Evolutionary conservation across 2,329 filamentous ascomycete genomes (phyloP).

Genomic region (Arthrinium phaeospermum): DNA sequence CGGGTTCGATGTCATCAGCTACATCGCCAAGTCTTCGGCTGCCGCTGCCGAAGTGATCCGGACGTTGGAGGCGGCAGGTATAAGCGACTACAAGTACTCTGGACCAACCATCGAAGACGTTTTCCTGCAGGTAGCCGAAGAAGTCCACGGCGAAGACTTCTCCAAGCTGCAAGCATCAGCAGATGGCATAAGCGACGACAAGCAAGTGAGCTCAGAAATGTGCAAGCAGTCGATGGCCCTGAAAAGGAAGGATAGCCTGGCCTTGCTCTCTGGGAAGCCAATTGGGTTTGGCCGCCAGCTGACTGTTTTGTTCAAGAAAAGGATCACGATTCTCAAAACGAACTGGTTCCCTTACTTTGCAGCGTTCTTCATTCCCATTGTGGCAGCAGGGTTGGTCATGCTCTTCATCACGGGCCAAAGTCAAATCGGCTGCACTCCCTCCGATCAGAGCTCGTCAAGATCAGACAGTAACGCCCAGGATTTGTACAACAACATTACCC

Average conservation of each 20-base stretch:
- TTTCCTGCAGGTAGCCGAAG: slow-evolving; percentile 84
- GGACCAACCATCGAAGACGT: slow-evolving; percentile 93
- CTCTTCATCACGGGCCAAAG: slow-evolving; percentile 66
- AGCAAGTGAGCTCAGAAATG: slow-evolving; percentile 33
- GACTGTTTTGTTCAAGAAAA: slow-evolving; percentile 77
- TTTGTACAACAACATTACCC: slow-evolving; percentile 41
- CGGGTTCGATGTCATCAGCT: slow-evolving; percentile 74
- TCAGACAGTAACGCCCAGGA: slow-evolving; percentile 43
- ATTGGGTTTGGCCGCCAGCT: slow-evolving; percentile 75
- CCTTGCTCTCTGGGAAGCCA: slow-evolving; percentile 70
- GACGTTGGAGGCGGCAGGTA: slow-evolving; percentile 67
- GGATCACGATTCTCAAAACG: slow-evolving; percentile 75
- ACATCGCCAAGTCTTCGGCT: slow-evolving; percentile 71
- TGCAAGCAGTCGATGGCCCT: slow-evolving; percentile 25
- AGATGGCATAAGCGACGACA: slow-evolving; percentile 28
- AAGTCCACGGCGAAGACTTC: slow-evolving; percentile 63
- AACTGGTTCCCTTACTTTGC: slow-evolving; percentile 79
- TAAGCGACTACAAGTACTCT: slow-evolving; percentile 82
- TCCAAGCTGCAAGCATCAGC: slow-evolving; percentile 17
- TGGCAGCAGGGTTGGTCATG: slow-evolving; percentile 79
- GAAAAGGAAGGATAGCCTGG: slow-evolving; percentile 49
- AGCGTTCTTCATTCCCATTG: slow-evolving; percentile 78
- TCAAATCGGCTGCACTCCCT: slow-evolving; percentile 39
- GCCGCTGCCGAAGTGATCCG: slow-evolving; percentile 75
- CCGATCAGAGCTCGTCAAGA: slow-evolving; percentile 36